Conservation (phyloP, 768 basidiomycete genomes). For the Chalciporus sphaerocephalus region DNA sequence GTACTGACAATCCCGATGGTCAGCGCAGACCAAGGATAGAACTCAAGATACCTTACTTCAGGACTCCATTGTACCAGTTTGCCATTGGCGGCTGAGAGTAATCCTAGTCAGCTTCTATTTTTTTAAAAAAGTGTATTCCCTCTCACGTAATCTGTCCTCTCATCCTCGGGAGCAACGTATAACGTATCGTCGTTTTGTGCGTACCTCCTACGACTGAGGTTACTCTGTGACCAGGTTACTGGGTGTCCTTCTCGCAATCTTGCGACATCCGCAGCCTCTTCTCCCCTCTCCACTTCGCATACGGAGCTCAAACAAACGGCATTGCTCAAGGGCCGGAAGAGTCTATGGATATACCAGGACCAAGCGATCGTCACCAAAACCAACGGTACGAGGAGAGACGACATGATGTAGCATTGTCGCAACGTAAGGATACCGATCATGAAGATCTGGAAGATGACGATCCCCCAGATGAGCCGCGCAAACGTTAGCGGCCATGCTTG, state of each 20-base stretch:
- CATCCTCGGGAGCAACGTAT: constrained; percentile 94
- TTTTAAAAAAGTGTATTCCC: constrained; percentile 1
- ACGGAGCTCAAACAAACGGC: constrained; percentile 84
- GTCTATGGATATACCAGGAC: constrained; percentile 71
- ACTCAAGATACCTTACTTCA: constrained; percentile 55
- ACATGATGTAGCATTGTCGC: constrained; percentile 51
- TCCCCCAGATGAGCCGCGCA: constrained; percentile 84
- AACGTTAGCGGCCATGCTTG: constrained; percentile 98
- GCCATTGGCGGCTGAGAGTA: constrained; percentile 97
- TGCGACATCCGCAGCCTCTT: constrained; percentile 75
- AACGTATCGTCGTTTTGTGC: constrained; percentile 91
- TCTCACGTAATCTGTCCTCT: constrained; percentile 81
- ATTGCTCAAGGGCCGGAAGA: constrained; percentile 68
- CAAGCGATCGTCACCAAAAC: constrained; percentile 71
- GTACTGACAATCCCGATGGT: constrained; percentile 49
- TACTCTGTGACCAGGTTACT: constrained; percentile 86
- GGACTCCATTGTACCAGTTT: constrained; percentile 88
- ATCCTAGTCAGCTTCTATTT: constrained; percentile 7
- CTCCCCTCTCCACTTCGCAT: constrained; percentile 85
- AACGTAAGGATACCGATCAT: constrained; percentile 94
- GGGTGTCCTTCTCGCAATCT: constrained; percentile 77
- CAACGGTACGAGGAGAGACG: constrained; percentile 69
- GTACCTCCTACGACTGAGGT: constrained; percentile 82
- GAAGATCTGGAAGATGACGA: constrained; percentile 90
- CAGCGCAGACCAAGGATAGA: background rate